Evolutionary conservation across 495 filamentous ascomycete species (phyloP).

Genomic region (Penicillium silybi): DNA sequence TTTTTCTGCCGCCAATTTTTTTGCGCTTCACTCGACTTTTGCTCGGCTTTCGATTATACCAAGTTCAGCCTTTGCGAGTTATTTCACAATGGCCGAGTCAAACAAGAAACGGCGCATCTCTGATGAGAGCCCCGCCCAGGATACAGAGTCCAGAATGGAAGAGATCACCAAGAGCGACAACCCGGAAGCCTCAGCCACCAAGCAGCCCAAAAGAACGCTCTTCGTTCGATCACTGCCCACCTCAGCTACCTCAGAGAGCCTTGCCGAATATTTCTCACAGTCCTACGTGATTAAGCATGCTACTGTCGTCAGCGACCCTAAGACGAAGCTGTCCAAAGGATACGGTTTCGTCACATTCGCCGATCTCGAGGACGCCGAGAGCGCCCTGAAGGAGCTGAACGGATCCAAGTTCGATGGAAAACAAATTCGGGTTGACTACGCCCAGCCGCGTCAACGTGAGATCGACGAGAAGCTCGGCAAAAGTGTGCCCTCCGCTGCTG

Average conservation of each 20-base stretch:
- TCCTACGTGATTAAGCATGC: slow-evolving; percentile 93
- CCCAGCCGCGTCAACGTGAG: slow-evolving; percentile 77
- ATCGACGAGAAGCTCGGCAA: slow-evolving; percentile 47
- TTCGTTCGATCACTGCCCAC: slow-evolving; percentile 86
- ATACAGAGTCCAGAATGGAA: slow-evolving; percentile 15
- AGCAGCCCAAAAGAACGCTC: slow-evolving; percentile 59
- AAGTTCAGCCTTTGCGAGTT: not conserved
- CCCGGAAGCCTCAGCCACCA: slow-evolving; percentile 21
- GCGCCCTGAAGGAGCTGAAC: slow-evolving; percentile 74
- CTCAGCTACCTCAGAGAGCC: slow-evolving; percentile 71
- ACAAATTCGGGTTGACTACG: slow-evolving; percentile 80
- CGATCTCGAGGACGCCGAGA: slow-evolving; percentile 82
- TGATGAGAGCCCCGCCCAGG: slow-evolving; percentile 16
- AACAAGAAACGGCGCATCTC: slow-evolving; percentile 33
- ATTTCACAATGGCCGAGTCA: slow-evolving; percentile 30
- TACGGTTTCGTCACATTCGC: slow-evolving; percentile 97
- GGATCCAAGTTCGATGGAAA: slow-evolving; percentile 68
- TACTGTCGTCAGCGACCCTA: slow-evolving; percentile 73
- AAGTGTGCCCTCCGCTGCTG: slow-evolving; percentile 43
- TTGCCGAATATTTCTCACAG: slow-evolving; percentile 88
- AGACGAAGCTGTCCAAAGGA: slow-evolving; percentile 79
- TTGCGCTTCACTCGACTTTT: slow-evolving; percentile 11
- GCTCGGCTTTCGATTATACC: not conserved
- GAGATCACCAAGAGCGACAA: slow-evolving; percentile 20
- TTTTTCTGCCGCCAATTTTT: slow-evolving; percentile 50